Conservation (phyloP, 495 filamentous ascomycete genomes). For the Xylaria nigripes region DNA sequence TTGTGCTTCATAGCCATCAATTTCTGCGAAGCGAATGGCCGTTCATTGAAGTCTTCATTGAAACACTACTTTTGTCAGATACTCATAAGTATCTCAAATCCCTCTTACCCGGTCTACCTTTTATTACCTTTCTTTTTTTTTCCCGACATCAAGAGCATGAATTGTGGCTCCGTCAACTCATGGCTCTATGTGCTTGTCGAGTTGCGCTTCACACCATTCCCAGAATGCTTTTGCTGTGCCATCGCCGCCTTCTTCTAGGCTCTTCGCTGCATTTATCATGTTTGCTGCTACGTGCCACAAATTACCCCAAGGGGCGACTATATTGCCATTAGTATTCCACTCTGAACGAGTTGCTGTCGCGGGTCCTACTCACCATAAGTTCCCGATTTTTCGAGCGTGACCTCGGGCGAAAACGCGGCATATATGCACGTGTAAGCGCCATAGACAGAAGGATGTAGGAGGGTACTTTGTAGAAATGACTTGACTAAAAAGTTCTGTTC, state of each 20-base stretch:
- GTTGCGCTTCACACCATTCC: constrained; percentile 34
- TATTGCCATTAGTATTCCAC: neutral
- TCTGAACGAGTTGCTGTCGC: no score
- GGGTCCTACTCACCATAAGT: constrained; percentile 22
- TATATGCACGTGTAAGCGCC: constrained; percentile 42
- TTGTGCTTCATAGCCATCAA: no score
- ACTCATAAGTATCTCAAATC: no score
- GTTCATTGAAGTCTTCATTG: no score
- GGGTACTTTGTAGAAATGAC: constrained; percentile 6
- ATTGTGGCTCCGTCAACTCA: no score
- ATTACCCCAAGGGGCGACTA: constrained; percentile 32
- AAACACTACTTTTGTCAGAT: no score
- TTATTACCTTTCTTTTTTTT: no score
- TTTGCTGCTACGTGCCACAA: constrained; percentile 20
- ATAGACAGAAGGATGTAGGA: constrained; percentile 23
- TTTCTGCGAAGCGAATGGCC: no score
- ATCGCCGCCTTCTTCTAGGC: constrained; percentile 27
- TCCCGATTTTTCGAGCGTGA: constrained; percentile 25
- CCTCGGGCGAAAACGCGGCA: constrained; percentile 34
- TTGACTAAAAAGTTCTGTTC: constrained; percentile 2
- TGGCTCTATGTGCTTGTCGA: constrained; percentile 8
- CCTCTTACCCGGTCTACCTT: no score
- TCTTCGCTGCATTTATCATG: constrained; percentile 20
- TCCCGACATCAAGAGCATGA: no score
- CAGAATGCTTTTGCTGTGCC: constrained; percentile 32